Base-by-base conservation (phyloP, 1,139 yeast genomes). In the Debaryomycetaceae sp. region DNA sequence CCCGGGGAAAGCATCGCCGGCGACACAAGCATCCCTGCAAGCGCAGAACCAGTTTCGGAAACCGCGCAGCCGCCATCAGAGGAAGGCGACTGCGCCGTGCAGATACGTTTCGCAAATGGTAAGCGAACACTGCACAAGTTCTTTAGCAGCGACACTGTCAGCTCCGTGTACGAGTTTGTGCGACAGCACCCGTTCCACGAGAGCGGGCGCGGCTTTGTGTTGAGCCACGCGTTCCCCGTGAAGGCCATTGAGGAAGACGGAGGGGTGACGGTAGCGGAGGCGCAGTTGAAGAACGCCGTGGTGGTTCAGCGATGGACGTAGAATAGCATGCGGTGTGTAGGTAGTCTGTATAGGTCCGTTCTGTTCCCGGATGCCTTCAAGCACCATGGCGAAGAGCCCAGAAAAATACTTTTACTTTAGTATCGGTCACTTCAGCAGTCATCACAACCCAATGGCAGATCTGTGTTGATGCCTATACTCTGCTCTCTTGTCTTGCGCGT, bases 51-150 rank as follows among this genome's bases (percentile, higher is more conserved):
- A 7, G 20, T 18, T 18, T 18, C 20, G 8, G 26, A 13, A 12
- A 33, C 15, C 13, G 39, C 47, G 6, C 46, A 44, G 25, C 44
- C 44, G 6, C 52, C 51, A 13, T 49, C 46, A 25, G 65, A 68
- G 10, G 55, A 54, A 13, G 94, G 94, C 8, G 93, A 83, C 47
- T 66, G 92, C 0, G 58, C 68, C 8, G 77, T 90, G 4, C 96
- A 86, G 54, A 73, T 90, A 16, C 72, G 97, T 45, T 69, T 87
- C 38, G 92, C 93, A 2, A 80, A 74, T 44, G 97, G 97, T 3
- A 68, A 76, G 39, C 68, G 81, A 35, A 62, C 69, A 15, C 68
- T 85, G 7, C 74, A 73, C 28, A 70, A 70, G 31, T 79, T 90
- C 50, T 62, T 73, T 38, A 62, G 85, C 3, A 43, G 68, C 2